Conservation (phyloP, 129 eudicot species). For the Lactuca saligna region DNA sequence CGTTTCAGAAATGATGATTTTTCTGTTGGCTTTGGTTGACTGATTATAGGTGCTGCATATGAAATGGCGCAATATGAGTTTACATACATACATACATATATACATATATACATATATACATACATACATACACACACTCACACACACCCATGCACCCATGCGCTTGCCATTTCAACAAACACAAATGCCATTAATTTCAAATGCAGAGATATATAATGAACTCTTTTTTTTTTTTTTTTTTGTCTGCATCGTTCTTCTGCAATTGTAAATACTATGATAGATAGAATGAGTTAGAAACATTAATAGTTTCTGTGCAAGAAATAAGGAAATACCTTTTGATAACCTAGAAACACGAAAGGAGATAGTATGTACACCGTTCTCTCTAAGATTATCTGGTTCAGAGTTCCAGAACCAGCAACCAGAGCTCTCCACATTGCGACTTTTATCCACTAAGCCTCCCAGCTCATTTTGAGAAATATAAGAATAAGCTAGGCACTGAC, state of each 20-base stretch:
- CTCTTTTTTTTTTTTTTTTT: too few relatives aligned
- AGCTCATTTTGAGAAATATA: background rate
- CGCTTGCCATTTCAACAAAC: too few relatives aligned
- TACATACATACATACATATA: too few relatives aligned
- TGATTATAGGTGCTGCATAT: background rate
- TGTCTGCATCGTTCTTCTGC: too few relatives aligned
- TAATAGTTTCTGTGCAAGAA: background rate
- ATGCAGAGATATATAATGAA: too few relatives aligned
- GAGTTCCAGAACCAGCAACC: conserved; percentile 30
- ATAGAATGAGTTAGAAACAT: too few relatives aligned
- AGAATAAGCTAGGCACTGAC: conserved; percentile 31
- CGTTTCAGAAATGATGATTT: background rate
- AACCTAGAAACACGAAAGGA: conserved; percentile 12
- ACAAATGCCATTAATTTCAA: too few relatives aligned
- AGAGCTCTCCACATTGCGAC: background rate
- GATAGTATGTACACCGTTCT: conserved; percentile 3
- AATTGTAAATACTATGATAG: too few relatives aligned
- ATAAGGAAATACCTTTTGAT: background rate
- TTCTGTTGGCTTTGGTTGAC: background rate
- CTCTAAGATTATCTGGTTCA: conserved; percentile 13
- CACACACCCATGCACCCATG: too few relatives aligned
- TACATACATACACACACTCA: too few relatives aligned
- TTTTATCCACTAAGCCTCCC: background rate
- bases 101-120: too few relatives aligned
- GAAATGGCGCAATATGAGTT: too few relatives aligned